Evolutionary conservation across 805 yeast genomes (phyloP).

Genomic region (Kockiozyma suomiensis): DNA sequence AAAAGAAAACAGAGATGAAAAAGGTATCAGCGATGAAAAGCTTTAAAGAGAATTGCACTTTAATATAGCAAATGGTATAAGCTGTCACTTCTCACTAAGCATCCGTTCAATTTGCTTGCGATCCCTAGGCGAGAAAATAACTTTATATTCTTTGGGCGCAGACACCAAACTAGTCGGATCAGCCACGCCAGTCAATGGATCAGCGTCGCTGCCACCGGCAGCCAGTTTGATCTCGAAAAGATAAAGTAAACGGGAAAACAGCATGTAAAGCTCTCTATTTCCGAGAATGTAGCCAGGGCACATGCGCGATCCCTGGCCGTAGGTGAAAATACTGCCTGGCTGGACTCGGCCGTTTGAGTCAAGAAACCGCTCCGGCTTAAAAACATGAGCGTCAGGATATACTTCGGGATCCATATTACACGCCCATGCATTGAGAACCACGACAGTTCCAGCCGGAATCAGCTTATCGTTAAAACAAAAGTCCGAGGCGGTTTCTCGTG

Average conservation of each 20-base stretch:
- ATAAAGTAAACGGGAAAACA: conserved; percentile 56
- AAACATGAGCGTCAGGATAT: conserved; percentile 37
- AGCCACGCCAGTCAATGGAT: conserved; percentile 35
- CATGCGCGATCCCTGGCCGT: conserved; percentile 71
- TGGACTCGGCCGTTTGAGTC: conserved; percentile 22
- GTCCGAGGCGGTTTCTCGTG: conserved; percentile 57
- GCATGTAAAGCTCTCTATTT: conserved; percentile 61
- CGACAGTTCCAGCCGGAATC: conserved; percentile 58
- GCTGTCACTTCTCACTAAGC: not conserved
- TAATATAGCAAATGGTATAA: not conserved
- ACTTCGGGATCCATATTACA: conserved; percentile 61
- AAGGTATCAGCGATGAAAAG: too few species aligned
- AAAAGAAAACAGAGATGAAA: too few species aligned
- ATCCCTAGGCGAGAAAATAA: conserved; percentile 35
- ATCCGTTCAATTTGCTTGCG: conserved; percentile 25
- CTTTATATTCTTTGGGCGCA: conserved; percentile 34
- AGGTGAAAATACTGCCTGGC: conserved; percentile 36
- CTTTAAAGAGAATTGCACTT: too few species aligned
- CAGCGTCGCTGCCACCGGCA: conserved; percentile 28
- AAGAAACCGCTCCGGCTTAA: conserved; percentile 41
- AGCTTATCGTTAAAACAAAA: conserved; percentile 45
- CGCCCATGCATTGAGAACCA: conserved; percentile 68
- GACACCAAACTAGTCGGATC: conserved; percentile 37
- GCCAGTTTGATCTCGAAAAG: conserved; percentile 50
- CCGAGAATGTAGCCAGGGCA: conserved; percentile 73